Evolutionary conservation across 2,329 filamentous ascomycete genomes (phyloP), one percentile per base, ranked within the genome.

Genomic region (Fusarium sp.): DNA sequence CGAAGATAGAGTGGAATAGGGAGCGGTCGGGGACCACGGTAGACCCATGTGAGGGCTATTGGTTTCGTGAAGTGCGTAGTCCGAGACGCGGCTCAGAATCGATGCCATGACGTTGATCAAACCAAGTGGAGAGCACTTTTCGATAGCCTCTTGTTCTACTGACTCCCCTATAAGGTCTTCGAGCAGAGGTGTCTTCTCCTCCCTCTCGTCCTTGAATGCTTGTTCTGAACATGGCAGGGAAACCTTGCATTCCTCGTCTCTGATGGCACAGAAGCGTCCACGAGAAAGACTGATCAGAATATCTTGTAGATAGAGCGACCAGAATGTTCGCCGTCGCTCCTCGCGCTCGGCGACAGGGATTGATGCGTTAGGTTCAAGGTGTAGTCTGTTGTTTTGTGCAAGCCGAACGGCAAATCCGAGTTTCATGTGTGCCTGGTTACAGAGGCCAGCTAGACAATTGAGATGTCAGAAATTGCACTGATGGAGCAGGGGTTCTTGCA

Each of bases 401-500:
- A 62, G 37, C 0, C 59, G 57, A 1, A 62, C 52, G 3, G 59
- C 59, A 15, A 62, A 62, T 0, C 57, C 59, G 7, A 56, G 59
- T 7, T 62, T 62, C 59, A 62, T 62, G n/a, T 62, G 58, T 2
- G 59, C 59, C 13, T 62, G 57, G 8, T 24, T 62, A 10, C 59
- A 62, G 3, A 56, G 30, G 1, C 59, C 59, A 9, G 59, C 59
- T 62, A 0, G 3, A 1, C 3, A 9, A 37, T n/a, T 2, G 19
- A 10, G 9, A 0, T 6, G 10, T 56, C 14, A 52, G 15, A 1
- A 10, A 13, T 3, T 32, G 3, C 7, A 6, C 2, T 14, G 37
- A 17, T 7, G 17, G 6, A 33, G 28, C 1, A 22, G 19, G 7
- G 9, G 19, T 8, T n/a, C 17, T 9, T 3, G 9, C 1, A 1